Percentiles rank a stretch among this genome's conserved stretches.
phyloP scores from a whole-genome alignment of 2,329 filamentous ascomycete genomes.

The Colletotrichum falcatum region DNA sequence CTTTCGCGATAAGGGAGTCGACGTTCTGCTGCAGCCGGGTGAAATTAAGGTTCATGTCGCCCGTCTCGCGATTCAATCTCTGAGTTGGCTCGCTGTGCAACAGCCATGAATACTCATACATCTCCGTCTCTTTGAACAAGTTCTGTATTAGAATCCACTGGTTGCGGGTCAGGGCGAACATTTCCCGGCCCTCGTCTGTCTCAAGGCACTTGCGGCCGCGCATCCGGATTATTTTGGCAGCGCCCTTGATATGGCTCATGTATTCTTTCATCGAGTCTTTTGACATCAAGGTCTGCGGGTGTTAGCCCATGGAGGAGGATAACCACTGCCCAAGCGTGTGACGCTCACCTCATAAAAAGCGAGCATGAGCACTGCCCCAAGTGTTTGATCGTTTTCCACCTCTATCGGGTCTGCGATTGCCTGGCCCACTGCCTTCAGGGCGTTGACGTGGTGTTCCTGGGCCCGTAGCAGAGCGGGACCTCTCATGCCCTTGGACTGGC shows the following conservation, averaged over 20 bases:
- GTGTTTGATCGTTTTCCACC: slow-evolving; percentile 36
- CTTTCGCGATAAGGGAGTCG: slow-evolving; percentile 26
- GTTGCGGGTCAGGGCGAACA: slow-evolving; percentile 44
- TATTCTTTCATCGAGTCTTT: slow-evolving; percentile 43
- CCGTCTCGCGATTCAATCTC: slow-evolving; percentile 34
- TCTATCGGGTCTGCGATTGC: slow-evolving; percentile 35
- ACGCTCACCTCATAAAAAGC: slow-evolving; percentile 40
- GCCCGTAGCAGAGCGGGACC: slow-evolving; percentile 27
- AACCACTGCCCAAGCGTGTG: fast-evolving
- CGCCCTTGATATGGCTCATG: slow-evolving; percentile 43
- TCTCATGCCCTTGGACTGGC: slow-evolving; percentile 21
- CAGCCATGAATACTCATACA: slow-evolving; percentile 41
- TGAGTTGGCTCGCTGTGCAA: slow-evolving; percentile 37
- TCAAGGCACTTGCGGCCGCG: slow-evolving; percentile 37
- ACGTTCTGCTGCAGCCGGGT: slow-evolving; percentile 41
- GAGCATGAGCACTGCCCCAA: slow-evolving; percentile 40
- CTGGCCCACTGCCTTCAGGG: slow-evolving; percentile 33
- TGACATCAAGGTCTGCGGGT: slow-evolving; percentile 34
- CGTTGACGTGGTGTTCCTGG: slow-evolving; percentile 38
- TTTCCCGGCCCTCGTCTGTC: slow-evolving; percentile 40
- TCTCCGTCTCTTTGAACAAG: slow-evolving; percentile 38
- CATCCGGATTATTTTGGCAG: slow-evolving; percentile 42
- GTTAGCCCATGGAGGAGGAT: not conserved
- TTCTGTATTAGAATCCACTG: slow-evolving; percentile 41
- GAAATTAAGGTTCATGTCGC: slow-evolving; percentile 39